Base-by-base conservation (phyloP, 2,329 filamentous ascomycete genomes). In the Pseudocercospora macadamiae region DNA sequence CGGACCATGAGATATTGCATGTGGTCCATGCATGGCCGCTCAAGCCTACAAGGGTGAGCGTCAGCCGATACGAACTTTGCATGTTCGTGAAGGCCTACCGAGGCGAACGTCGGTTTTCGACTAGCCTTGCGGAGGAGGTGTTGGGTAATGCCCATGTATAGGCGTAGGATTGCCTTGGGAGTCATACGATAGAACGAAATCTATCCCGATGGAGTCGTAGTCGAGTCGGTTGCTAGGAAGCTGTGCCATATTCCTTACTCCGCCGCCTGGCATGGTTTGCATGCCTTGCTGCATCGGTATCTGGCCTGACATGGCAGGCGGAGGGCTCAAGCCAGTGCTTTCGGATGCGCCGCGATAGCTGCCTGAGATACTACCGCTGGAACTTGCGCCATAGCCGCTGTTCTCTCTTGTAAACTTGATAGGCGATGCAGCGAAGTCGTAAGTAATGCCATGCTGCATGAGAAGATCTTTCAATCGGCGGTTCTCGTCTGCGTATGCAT, bases 1-100 rank as follows among this genome's bases (percentile, higher is more conserved):
- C 80, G 77, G 57, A 82, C 87, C 66, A 93, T 80, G 61, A 96
- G 82, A 76, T 88, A 90, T 67, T 91, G 90, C 77, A 93, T 83
- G 76, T 96, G 92, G 68, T 92, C 87, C 85, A 96, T 96, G 81
- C 95, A 97, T 53, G 93, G 91, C 73, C 89, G 89, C 80, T 97
- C 93, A 75, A 96, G 89, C 90, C 89, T 82, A 74, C 57, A 65
- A 37, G 42, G 36, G 62, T 64, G 62, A 68, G 63, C 56, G 68
- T 70, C 65, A 70, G 68, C 64, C 52, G 59, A 60, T 52, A 63
- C 62, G 66, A 57, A 63, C 56, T 64, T 55, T 56, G 44, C 28
- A 49, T 45, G 54, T 10, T 18, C 25, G 51, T 54, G 45, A 45
- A 53, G 45, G 58, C 64, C 45, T 64, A 66, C 64, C 65, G 49